Percentiles rank a stretch among this genome's conserved stretches.
Conservation (phyloP, 163 green algal species). For the Volvox carteri region DNA sequence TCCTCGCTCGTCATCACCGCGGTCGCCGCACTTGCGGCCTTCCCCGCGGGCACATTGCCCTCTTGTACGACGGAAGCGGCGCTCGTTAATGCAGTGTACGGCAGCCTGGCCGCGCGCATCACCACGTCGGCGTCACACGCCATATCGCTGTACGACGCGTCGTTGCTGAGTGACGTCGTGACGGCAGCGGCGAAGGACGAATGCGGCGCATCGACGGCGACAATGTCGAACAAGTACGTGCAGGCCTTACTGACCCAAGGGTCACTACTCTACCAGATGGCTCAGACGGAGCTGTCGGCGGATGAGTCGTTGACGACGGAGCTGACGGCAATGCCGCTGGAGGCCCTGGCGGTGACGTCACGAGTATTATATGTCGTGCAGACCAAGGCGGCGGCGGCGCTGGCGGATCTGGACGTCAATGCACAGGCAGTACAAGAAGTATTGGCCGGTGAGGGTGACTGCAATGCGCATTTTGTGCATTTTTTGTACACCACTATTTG, state of each 20-base stretch:
- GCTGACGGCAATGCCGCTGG: constrained; percentile 11
- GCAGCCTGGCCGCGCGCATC: not conserved
- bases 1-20: not conserved
- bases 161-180: not conserved
- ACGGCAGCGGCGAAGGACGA: not conserved
- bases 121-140: not conserved
- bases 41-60: constrained; percentile 8
- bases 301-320: not conserved
- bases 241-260: not conserved
- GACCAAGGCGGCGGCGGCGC: not conserved
- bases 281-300: not conserved
- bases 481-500: no score
- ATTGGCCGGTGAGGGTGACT: not conserved
- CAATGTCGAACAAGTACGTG: not conserved
- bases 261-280: constrained; percentile 9
- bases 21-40: not conserved
- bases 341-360: constrained; percentile 1
- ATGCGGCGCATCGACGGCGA: not conserved
- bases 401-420: not conserved
- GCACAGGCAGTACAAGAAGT: not conserved
- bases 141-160: not conserved
- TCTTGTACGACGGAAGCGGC: not conserved
- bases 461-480: no score
- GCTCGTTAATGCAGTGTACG: constrained; percentile 5
- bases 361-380: constrained; percentile 5